Percentiles rank a stretch among this genome's conserved stretches.
phyloP scores from a whole-genome alignment of 495 filamentous ascomycete genomes.

The Neurospora discreta region DNA sequence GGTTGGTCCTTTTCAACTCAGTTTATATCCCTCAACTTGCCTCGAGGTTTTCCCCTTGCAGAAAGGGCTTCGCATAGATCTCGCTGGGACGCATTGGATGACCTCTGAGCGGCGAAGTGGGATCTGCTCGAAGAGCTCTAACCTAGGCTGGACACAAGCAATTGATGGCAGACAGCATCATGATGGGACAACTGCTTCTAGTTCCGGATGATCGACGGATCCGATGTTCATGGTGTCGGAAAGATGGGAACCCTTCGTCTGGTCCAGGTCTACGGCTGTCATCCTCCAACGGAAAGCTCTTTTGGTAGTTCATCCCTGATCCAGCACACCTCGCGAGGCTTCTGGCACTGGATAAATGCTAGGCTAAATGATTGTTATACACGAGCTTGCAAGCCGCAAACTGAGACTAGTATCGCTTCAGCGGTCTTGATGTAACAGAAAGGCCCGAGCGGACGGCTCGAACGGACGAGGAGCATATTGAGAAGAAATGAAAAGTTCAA shows the following conservation, averaged over 20 bases:
- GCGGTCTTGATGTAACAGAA: background rate
- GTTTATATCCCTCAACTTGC: background rate
- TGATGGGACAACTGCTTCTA: background rate
- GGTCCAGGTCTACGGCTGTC: background rate
- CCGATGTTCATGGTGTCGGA: background rate
- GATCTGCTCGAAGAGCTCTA: background rate
- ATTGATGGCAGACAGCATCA: background rate
- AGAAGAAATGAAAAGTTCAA: background rate
- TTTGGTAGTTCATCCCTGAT: background rate
- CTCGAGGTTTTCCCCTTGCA: background rate
- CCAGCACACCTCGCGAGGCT: background rate
- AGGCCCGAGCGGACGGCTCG: background rate
- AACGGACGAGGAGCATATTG: background rate
- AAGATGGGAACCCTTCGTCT: background rate
- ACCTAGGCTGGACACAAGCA: background rate
- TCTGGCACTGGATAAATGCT: background rate
- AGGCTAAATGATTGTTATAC: background rate
- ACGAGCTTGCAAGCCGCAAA: background rate
- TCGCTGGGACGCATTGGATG: background rate
- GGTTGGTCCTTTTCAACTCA: background rate
- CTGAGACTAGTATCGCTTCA: background rate
- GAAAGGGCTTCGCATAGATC: background rate
- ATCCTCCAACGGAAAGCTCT: background rate
- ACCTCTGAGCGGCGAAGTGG: background rate
- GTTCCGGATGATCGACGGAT: background rate